A percentile compares a stretch with the other conserved stretches of the same genome.
phyloP scores from a whole-genome alignment of 2,329 filamentous ascomycete genomes.

The Aspergillus candidus region DNA sequence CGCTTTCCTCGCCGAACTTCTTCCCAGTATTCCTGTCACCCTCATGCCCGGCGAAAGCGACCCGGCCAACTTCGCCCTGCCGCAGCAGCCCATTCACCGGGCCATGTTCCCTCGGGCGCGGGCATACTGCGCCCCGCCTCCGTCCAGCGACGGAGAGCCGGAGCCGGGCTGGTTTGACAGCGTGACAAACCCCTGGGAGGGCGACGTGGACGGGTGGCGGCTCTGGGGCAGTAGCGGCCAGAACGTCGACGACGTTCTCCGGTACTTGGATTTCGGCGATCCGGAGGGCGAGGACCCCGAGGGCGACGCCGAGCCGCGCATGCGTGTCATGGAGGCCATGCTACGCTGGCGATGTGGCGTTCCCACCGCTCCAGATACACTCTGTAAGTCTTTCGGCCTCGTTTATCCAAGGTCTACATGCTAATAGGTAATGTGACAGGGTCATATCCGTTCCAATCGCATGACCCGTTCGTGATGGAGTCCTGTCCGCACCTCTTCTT shows the following conservation, averaged over 20 bases:
- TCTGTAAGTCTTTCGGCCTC: constrained; percentile 58
- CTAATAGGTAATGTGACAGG: constrained; percentile 44
- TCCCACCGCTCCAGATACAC: constrained; percentile 89
- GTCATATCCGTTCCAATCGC: constrained; percentile 93
- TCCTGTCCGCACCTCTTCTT: constrained; percentile 88
- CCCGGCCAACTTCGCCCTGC: constrained; percentile 81
- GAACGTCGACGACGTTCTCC: constrained; percentile 88
- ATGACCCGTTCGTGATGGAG: constrained; percentile 83
- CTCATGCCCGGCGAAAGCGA: constrained; percentile 78
- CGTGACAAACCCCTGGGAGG: constrained; percentile 91
- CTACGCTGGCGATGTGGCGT: constrained; percentile 86
- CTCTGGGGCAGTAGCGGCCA: constrained; percentile 84
- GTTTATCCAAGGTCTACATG: not conserved
- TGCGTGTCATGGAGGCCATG: constrained; percentile 92
- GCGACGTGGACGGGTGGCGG: constrained; percentile 82
- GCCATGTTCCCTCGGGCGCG: constrained; percentile 81
- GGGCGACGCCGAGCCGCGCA: constrained; percentile 56
- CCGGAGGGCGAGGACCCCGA: constrained; percentile 25
- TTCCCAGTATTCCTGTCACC: constrained; percentile 83
- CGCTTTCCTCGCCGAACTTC: constrained; percentile 69
- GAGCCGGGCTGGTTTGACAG: constrained; percentile 73
- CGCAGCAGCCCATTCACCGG: constrained; percentile 86
- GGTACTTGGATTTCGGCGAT: constrained; percentile 62
- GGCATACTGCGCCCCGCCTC: constrained; percentile 50
- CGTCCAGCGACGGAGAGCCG: constrained; percentile 26